These are phyloP conservation scores for Beauveria sp. DNA, from an alignment of 2,329 filamentous ascomycete species.

Conservation along the genomic window DNA sequence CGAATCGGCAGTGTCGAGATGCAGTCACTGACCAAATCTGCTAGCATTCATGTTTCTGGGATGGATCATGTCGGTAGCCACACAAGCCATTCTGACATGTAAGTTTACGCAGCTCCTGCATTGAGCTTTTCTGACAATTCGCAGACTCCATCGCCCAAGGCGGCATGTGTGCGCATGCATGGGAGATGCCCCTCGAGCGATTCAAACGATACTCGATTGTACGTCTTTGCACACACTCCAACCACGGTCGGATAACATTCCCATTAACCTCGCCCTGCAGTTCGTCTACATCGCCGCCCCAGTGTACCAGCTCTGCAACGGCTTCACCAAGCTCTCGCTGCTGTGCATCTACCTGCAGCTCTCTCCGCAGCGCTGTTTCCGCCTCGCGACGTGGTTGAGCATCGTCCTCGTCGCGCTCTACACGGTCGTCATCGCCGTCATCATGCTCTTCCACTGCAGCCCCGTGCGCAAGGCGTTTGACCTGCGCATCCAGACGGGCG, in stretches of 20 bases:
- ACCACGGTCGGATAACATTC: no score
- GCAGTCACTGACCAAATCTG: constrained; percentile 9
- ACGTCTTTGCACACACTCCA: neutral
- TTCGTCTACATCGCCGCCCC: constrained; percentile 19
- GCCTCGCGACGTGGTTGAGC: constrained; percentile 20
- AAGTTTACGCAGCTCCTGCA: neutral
- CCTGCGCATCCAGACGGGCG: constrained; percentile 16
- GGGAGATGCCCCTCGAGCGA: constrained; percentile 17
- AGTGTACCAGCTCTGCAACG: constrained; percentile 27
- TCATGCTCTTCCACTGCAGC: constrained; percentile 19
- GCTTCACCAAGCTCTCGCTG: constrained; percentile 29
- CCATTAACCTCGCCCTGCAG: neutral
- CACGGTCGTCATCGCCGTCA: constrained; percentile 19
- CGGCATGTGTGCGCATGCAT: constrained; percentile 17
- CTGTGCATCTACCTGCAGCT: constrained; percentile 29
- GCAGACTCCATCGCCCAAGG: constrained; percentile 14
- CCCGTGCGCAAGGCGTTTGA: constrained; percentile 19
- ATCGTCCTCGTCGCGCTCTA: constrained; percentile 24
- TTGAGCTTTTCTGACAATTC: no score
- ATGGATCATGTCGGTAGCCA: constrained; percentile 16
- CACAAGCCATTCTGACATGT: constrained; percentile 15
- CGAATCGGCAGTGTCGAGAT: neutral
- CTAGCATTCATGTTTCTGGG: constrained; percentile 20
- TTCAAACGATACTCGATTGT: constrained; percentile 18
- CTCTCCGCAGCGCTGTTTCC: constrained; percentile 26